Evolutionary conservation across 805 yeast genomes (phyloP).

Genomic region (Lipomyces sp.): DNA sequence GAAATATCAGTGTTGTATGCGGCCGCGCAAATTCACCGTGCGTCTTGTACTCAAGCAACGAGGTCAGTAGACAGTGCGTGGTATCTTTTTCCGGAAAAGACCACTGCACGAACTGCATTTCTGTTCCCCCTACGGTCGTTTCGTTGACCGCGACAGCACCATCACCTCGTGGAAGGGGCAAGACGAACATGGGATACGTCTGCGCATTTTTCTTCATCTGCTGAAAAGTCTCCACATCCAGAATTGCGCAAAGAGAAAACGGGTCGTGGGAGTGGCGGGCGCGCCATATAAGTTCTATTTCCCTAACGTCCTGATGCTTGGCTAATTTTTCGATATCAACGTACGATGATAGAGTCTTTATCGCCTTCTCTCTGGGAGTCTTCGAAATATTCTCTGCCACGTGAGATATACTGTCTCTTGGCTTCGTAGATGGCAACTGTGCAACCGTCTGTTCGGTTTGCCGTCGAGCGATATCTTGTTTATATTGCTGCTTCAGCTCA

Average conservation of each 20-base stretch:
- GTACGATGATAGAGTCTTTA: constrained; percentile 72
- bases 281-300: constrained; percentile 87
- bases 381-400: constrained; percentile 38
- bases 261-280: constrained; percentile 74
- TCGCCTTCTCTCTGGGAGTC: constrained; percentile 48
- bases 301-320: constrained; percentile 53
- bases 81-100: constrained; percentile 81
- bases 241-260: constrained; percentile 65
- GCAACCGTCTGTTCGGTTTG: constrained; percentile 53
- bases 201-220: constrained; percentile 68
- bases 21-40: constrained; percentile 94
- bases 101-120: constrained; percentile 95
- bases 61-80: constrained; percentile 85
- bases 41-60: constrained; percentile 87
- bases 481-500: constrained; percentile 64
- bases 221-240: constrained; percentile 64
- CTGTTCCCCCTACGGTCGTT: constrained; percentile 51
- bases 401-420: background rate
- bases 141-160: constrained; percentile 15
- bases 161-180: constrained; percentile 76
- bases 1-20: constrained; percentile 88
- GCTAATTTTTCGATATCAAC: constrained; percentile 69
- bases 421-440: constrained; percentile 25
- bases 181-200: constrained; percentile 78
- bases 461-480: constrained; percentile 61